These are phyloP conservation scores for Aspergillus niger DNA, from an alignment of 2,329 filamentous ascomycete species.

Conservation along the genomic window DNA sequence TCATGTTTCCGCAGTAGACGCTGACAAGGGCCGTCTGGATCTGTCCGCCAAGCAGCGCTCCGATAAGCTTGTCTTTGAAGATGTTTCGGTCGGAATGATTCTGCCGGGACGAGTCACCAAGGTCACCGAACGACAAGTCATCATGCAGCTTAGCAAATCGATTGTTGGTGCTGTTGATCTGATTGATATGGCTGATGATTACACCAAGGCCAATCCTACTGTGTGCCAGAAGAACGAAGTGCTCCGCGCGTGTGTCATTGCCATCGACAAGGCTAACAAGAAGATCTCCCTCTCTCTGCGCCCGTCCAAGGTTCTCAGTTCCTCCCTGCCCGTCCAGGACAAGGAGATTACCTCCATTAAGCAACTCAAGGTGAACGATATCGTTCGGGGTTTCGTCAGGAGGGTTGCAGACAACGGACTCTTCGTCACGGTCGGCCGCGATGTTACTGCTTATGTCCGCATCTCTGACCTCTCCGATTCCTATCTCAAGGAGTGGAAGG, in stretches of 20 bases:
- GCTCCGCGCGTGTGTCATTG: constrained; percentile 80
- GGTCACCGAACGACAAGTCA: constrained; percentile 76
- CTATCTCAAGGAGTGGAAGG: constrained; percentile 95
- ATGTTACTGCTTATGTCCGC: constrained; percentile 78
- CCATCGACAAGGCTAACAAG: constrained; percentile 82
- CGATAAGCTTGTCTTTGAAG: constrained; percentile 66
- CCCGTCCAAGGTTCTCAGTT: constrained; percentile 86
- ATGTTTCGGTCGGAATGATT: constrained; percentile 76
- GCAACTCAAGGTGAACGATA: constrained; percentile 74
- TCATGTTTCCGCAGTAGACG: constrained; percentile 73
- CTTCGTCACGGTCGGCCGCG: constrained; percentile 80
- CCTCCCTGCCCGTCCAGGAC: constrained; percentile 77
- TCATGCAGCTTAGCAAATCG: constrained; percentile 80
- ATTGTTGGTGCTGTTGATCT: constrained; percentile 79
- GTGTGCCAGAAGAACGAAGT: constrained; percentile 82
- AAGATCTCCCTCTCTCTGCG: constrained; percentile 77
- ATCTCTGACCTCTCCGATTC: constrained; percentile 87
- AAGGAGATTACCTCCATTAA: constrained; percentile 70
- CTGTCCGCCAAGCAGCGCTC: constrained; percentile 73
- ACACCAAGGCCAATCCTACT: constrained; percentile 73
- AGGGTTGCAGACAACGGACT: constrained; percentile 86
- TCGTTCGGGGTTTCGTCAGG: constrained; percentile 89
- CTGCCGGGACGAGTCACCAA: constrained; percentile 83
- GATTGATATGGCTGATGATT: constrained; percentile 84
- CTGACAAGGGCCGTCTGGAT: constrained; percentile 73